Percentiles rank a stretch among this genome's conserved stretches.
Conservation (phyloP, 352 stramenopile species). For the Phytophthora pisi region DNA sequence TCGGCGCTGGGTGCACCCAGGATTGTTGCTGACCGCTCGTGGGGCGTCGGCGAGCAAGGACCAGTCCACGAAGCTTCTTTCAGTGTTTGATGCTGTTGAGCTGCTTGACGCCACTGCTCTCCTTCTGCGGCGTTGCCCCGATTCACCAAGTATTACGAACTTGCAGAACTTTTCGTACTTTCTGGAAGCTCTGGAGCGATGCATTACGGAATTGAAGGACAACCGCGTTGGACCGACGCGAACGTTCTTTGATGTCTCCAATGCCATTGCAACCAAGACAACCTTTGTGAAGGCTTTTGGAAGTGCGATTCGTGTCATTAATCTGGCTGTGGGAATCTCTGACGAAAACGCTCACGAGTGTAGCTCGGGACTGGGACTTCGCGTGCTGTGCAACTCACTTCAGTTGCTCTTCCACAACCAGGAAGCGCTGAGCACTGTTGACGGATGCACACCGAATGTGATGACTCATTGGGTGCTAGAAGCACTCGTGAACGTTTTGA, state of each 20-base stretch:
- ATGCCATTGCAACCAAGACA: conserved; percentile 61
- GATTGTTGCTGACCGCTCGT: conserved; percentile 44
- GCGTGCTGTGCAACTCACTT: conserved; percentile 74
- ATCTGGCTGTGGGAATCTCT: conserved; percentile 72
- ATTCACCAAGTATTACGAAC: conserved; percentile 63
- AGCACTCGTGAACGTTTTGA: conserved; percentile 83
- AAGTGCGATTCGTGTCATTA: conserved; percentile 80
- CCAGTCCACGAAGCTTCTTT: conserved; percentile 67
- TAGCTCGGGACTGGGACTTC: conserved; percentile 74
- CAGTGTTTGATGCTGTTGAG: conserved; percentile 73
- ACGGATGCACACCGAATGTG: conserved; percentile 68
- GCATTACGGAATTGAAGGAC: conserved; percentile 77
- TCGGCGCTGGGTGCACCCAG: conserved; percentile 78
- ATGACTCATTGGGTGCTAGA: conserved; percentile 84
- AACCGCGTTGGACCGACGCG: conserved; percentile 43
- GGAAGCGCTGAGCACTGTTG: conserved; percentile 50
- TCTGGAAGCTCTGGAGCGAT: conserved; percentile 79
- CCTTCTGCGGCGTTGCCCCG: conserved; percentile 75
- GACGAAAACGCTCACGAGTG: conserved; percentile 79
- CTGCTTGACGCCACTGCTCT: conserved; percentile 74
- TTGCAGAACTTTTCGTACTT: conserved; percentile 74
- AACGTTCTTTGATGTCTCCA: conserved; percentile 60
- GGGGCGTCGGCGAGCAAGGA: conserved; percentile 48
- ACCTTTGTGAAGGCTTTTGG: conserved; percentile 71
- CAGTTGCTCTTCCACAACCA: conserved; percentile 83